Base-by-base conservation (phyloP, 768 basidiomycete genomes). In the Roridomyces roridus region DNA sequence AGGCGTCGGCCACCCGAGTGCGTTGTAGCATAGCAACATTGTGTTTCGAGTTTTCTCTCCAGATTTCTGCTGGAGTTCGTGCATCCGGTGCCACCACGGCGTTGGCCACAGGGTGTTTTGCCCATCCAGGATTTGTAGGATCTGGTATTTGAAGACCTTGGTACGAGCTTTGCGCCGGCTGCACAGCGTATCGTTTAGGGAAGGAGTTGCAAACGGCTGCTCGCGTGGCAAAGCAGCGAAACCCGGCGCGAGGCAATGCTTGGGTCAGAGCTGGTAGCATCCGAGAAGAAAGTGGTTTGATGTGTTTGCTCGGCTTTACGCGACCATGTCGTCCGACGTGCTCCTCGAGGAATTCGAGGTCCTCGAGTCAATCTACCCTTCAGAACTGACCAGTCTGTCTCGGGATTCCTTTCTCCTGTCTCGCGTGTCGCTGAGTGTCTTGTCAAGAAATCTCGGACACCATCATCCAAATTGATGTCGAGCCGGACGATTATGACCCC, bases 281-380 rank as follows among this genome's bases (percentile, higher is more conserved):
- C n/a, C n/a, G n/a, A n/a, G 18, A 7, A 44, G 44, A 15, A 15
- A n/a, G 20, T 37, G 51, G n/a, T n/a, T 34, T 34, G 31, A 34
- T 34, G 46, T 57, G 41, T 25, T 44, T 28, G 36, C 39, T 23
- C 37, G 31, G 46, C 55, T 56, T 50, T 29, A 42, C 53, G 35
- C 39, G 25, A n/a, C 31, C 65, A 90, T 91, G 89, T 82, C 84
- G 56, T 77, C 81, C 44, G 86, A 88, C 57, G 78, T 85, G 34
- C 78, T 97, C 50, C 78, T 85, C 51, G 95, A 98, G 75, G 95
- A 98, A 73, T 86, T 95, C 60, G 94, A 98, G 86, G 61, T 63
- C 37, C 42, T 63, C 7, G 94, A 96, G 76, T 89, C 94, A 3
- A 98, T 98, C 71, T 98, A 96, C 72, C 94, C 96, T 5, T 89